Conservation (phyloP, 805 yeast species). For the Saccharomycopsis javanensis region DNA sequence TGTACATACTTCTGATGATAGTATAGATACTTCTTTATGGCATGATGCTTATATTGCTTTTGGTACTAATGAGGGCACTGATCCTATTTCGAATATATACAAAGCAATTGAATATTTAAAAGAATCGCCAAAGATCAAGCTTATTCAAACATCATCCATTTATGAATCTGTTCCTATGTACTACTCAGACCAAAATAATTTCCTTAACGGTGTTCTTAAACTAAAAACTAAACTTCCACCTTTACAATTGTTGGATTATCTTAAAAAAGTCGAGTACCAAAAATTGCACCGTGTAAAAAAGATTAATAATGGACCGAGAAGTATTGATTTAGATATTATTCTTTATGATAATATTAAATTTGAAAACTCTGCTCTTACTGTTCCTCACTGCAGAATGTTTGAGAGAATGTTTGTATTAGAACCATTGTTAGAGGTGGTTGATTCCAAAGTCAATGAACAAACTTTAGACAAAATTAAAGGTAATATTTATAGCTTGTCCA, state of each 20-base stretch:
- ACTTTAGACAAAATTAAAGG: neutral
- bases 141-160: constrained; percentile 61
- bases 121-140: constrained; percentile 30
- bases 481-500: neutral
- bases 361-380: constrained; percentile 38
- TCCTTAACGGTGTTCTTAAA: constrained; percentile 74
- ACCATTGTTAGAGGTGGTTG: constrained; percentile 75
- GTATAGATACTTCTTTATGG: constrained; percentile 2
- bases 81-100: constrained; percentile 54
- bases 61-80: constrained; percentile 74
- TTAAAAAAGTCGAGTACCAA: constrained; percentile 74
- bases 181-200: constrained; percentile 65
- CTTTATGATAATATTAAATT: constrained; percentile 44
- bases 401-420: constrained; percentile 85
- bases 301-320: constrained; percentile 85
- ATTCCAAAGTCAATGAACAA: constrained; percentile 30
- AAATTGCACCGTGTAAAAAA: constrained; percentile 61
- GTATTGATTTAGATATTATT: constrained; percentile 82
- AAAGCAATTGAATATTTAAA: constrained; percentile 28
- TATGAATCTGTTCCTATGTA: constrained; percentile 94
- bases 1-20: constrained; percentile 7
- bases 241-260: constrained; percentile 42
- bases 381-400: constrained; percentile 84
- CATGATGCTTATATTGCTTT: constrained; percentile 71
- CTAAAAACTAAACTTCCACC: constrained; percentile 58